phyloP scores from a whole-genome alignment of 2,329 filamentous ascomycete species.

The Aspergillus sp. region DNA sequence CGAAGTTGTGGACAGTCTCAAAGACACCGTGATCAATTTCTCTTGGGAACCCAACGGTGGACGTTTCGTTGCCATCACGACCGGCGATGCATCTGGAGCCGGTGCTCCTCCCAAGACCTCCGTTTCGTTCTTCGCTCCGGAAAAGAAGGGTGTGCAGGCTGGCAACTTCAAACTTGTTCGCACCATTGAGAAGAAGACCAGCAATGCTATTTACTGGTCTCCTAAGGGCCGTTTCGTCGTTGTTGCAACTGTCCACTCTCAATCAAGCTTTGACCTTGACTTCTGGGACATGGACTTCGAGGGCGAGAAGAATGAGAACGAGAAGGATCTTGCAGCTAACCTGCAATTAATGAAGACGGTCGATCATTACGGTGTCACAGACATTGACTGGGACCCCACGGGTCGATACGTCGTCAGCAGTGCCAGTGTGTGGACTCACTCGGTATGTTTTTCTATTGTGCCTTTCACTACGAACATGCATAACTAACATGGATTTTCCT shows the following conservation, averaged over 20 bases:
- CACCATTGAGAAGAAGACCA: conserved; percentile 98
- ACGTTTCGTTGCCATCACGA: conserved; percentile 95
- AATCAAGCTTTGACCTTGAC: conserved; percentile 91
- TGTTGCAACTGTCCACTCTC: conserved; percentile 86
- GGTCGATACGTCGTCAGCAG: conserved; percentile 92
- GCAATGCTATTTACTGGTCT: conserved; percentile 99
- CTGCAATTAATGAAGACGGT: conserved; percentile 89
- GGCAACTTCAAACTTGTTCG: conserved; percentile 97
- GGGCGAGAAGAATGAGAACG: conserved; percentile 87
- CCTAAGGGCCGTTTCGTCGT: conserved; percentile 93
- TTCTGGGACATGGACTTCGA: conserved; percentile 99
- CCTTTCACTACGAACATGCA: conserved; percentile 7
- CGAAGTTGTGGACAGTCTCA: conserved; percentile 95
- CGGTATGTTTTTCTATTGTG: conserved; percentile 53
- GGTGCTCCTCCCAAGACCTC: conserved; percentile 91
- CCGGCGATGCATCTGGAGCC: conserved; percentile 75
- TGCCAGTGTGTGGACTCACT: conserved; percentile 93
- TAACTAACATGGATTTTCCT: conserved; percentile 21
- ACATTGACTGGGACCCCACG: conserved; percentile 97
- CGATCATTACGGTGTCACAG: conserved; percentile 96
- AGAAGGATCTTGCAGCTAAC: conserved; percentile 94
- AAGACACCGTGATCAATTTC: conserved; percentile 99
- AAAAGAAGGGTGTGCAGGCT: conserved; percentile 81
- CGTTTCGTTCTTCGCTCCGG: conserved; percentile 93
- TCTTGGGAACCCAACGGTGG: conserved; percentile 99